Percentiles rank a stretch among this genome's conserved stretches.
Conservation (phyloP, 1,284 basidiomycete genomes). For the Irpex lacteus region DNA sequence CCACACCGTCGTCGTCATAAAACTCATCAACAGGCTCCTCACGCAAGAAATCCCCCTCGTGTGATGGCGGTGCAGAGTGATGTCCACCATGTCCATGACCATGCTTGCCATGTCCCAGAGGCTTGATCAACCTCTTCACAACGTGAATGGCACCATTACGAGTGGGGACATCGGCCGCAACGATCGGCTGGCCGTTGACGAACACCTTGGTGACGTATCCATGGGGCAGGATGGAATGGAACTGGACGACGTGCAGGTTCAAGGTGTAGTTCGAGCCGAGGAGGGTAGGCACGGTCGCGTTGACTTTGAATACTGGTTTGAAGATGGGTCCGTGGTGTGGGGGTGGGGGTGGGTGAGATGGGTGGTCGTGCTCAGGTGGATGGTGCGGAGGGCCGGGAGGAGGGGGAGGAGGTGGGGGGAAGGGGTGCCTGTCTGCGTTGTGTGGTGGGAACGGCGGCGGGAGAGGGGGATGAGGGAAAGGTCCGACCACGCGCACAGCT, state of each 20-base stretch:
- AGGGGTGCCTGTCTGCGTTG: background rate
- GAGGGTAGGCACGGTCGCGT: conserved; percentile 46
- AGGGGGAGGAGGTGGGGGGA: background rate
- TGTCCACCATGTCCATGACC: background rate
- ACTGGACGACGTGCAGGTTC: conserved; percentile 48
- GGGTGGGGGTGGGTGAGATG: conserved; percentile 9
- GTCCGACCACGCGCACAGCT: background rate
- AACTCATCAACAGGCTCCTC: background rate
- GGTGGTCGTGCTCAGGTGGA: conserved; percentile 5
- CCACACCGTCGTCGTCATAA: conserved; percentile 19
- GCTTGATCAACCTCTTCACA: conserved; percentile 50
- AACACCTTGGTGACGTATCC: conserved; percentile 44
- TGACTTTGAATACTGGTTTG: conserved; percentile 38
- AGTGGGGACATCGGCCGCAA: conserved; percentile 50
- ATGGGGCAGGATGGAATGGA: conserved; percentile 37
- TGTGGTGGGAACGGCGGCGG: conserved; percentile 2
- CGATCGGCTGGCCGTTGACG: conserved; percentile 50
- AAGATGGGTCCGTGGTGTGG: conserved; percentile 24
- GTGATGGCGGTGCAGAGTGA: background rate
- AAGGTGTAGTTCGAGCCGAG: conserved; percentile 44
- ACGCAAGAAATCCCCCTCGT: background rate
- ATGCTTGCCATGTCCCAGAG: conserved; percentile 20
- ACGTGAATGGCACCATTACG: conserved; percentile 66
- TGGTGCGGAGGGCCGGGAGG: background rate
- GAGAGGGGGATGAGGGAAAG: conserved; percentile 1